A percentile compares a stretch with the other conserved stretches of the same genome.
Evolutionary conservation across 768 basidiomycete genomes (phyloP).

Genomic region (Leccinum obscurum): DNA sequence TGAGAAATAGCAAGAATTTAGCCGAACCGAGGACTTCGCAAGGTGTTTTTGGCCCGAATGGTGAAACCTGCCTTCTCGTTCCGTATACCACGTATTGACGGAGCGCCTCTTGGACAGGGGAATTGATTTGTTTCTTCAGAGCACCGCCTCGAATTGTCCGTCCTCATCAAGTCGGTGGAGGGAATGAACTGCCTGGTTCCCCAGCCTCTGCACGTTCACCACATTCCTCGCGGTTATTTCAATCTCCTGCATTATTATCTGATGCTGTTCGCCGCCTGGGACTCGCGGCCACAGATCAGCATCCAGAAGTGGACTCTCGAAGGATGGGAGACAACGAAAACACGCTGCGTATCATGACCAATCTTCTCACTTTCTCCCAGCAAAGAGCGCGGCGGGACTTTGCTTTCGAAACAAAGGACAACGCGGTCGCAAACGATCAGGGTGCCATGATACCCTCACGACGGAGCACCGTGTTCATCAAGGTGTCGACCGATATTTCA

Average conservation of each 20-base stretch:
- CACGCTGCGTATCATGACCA: conserved; percentile 77
- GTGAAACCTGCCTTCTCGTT: conserved; percentile 39
- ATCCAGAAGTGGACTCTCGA: conserved; percentile 41
- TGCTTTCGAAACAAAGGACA: conserved; percentile 43
- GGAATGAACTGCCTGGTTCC: conserved; percentile 47
- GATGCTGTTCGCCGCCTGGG: conserved; percentile 71
- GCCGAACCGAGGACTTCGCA: conserved; percentile 86
- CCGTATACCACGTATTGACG: conserved; percentile 3
- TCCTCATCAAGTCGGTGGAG: conserved; percentile 41
- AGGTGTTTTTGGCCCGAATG: conserved; percentile 87
- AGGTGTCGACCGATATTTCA: conserved; percentile 47
- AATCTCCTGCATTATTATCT: conserved; percentile 67
- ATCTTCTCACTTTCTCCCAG: conserved; percentile 62
- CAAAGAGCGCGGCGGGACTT: conserved; percentile 39
- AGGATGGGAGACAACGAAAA: conserved; percentile 53
- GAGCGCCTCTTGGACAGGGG: conserved; percentile 48
- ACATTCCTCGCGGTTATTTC: conserved; percentile 39
- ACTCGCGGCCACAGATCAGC: conserved; percentile 59
- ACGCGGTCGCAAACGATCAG: conserved; percentile 20
- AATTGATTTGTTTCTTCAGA: conserved; percentile 85
- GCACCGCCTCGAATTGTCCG: conserved; percentile 71
- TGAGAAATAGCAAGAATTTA: conserved; percentile 72
- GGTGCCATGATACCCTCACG: conserved; percentile 35
- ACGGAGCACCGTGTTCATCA: conserved; percentile 61
- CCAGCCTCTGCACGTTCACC: conserved; percentile 35